phyloP scores from a whole-genome alignment of 805 yeast genomes.

The Ogataea zsoltii region DNA sequence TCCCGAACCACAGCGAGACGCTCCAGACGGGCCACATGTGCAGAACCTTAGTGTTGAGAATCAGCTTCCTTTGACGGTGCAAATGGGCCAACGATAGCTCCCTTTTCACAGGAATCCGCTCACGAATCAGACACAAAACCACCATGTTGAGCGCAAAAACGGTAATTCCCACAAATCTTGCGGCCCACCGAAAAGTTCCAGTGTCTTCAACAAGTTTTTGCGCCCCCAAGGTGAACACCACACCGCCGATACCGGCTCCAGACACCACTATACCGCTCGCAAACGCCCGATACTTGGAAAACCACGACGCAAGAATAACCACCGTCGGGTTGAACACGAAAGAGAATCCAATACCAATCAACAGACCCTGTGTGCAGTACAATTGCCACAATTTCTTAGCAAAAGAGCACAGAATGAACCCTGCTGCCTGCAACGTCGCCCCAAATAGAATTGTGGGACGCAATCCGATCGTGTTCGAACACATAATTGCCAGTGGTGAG shows the following conservation, averaged over 20 bases:
- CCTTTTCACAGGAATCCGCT: conserved; percentile 36
- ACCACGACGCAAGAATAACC: conserved; percentile 54
- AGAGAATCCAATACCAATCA: conserved; percentile 52
- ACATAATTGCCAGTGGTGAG: conserved; percentile 24
- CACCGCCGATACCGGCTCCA: conserved; percentile 48
- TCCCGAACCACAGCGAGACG: conserved; percentile 31
- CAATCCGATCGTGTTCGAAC: conserved; percentile 21
- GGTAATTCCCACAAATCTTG: conserved; percentile 43
- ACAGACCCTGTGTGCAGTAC: conserved; percentile 52
- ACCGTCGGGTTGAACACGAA: conserved; percentile 54
- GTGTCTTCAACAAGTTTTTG: conserved; percentile 40
- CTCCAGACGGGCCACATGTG: conserved; percentile 19
- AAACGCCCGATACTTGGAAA: conserved; percentile 44
- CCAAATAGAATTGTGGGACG: conserved; percentile 36
- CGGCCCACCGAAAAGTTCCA: conserved; percentile 45
- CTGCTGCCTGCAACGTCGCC: conserved; percentile 43
- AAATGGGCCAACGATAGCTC: conserved; percentile 10
- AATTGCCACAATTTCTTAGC: conserved; percentile 51
- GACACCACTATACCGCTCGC: conserved; percentile 40
- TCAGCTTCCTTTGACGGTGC: conserved; percentile 12
- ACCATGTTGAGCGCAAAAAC: conserved; percentile 39
- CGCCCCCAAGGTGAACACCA: conserved; percentile 35
- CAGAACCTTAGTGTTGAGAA: conserved; percentile 19
- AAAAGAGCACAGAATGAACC: conserved; percentile 53
- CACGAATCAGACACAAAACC: conserved; percentile 45